Evolutionary conservation across 2,329 filamentous ascomycete genomes (phyloP), one percentile per base, ranked within the genome.

Genomic region (Neophaeococcomyces aloes): DNA sequence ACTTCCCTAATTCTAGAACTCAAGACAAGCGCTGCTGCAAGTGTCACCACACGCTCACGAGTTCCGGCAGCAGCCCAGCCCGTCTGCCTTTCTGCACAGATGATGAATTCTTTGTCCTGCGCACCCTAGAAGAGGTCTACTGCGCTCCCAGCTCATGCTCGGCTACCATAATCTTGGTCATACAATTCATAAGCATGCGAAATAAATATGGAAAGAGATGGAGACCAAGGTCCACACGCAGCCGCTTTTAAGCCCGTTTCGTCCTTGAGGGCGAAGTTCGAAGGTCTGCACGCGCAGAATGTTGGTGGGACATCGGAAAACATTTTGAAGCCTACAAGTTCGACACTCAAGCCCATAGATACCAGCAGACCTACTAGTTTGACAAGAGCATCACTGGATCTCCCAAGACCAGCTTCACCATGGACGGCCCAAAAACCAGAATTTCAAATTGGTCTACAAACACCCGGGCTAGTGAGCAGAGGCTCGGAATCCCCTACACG

Each of bases 401-500:
- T 69, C 33, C 60, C 65, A 33, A 61, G 66, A 44, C 53, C 65
- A 29, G 54, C 51, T 4, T 65, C 63, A 8, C 60, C 62, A 44
- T 68, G 66, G 65, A 44, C 7, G 53, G 58, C 30, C 42, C 57
- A 15, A 50, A 57, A 33, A 49, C 49, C 37, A 47, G 46, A 5
- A 53, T 54, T 11, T 48, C 40, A 44, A 40, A 45, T 43, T 53
- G 52, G 43, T 6, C 53, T 48, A 31, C 42, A 43, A 10, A 61
- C 59, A 41, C 52, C 55, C 13, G 46, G 51, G n/a, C 42, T 50
- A n/a, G 38, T 43, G n/a, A 27, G 45, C 5, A 41, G 56, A 10
- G 57, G 59, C 18, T 52, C 56, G 33, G 60, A 56, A 15, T 65
- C 63, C 75, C 78, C 49, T 76, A 63, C 56, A 74, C 78, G 47